Evolutionary conservation across 2,329 filamentous ascomycete genomes (phyloP), one percentile per base, ranked within the genome.

Genomic region (Diaporthe sp.): DNA sequence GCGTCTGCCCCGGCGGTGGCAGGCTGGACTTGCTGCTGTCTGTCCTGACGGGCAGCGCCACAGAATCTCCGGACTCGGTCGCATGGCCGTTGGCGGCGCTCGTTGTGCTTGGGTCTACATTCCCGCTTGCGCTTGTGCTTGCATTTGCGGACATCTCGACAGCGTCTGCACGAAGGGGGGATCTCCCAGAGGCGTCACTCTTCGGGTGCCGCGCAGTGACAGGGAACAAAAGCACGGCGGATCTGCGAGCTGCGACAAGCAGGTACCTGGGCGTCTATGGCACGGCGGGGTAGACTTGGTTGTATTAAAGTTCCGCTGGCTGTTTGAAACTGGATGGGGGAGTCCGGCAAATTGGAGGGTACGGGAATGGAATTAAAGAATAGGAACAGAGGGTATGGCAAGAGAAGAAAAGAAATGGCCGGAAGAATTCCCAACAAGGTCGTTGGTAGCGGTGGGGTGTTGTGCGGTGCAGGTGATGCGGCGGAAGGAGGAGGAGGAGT

Each of bases 1-100:
- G 86, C 8, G 85, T 78, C 76, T 89, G 87, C 55, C 85, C 86
- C 4, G 85, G 81, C 66, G 86, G 83, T 73, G 84, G 81, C n/a
- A 80, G 77, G 22, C 75, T 64, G 47, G 77, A 77, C 72, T 77
- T 80, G 75, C 77, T 78, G 77, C 78, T 81, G 73, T 77, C 78
- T 47, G 78, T 75, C 71, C 70, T 52, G n/a, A 76, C 50, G 47
- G 79, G 77, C 71, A 77, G 72, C 42, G 77, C 71, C 47, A 70
- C 69, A 47, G 30, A 25, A 28, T 45, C 57, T 13, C 40, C 58
- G 52, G 68, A 38, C 28, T 50, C 68, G 22, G 50, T 35, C 19
- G 69, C 60, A 35, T 58, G 73, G 67, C 70, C 66, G 61, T 66
- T 75, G 64, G 55, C 17, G 68, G 5, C 61, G 33, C 47, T 54